These are phyloP conservation scores for Dictyostelium citrinum DNA, from an alignment of 78 protist species.

Conservation along the genomic window DNA sequence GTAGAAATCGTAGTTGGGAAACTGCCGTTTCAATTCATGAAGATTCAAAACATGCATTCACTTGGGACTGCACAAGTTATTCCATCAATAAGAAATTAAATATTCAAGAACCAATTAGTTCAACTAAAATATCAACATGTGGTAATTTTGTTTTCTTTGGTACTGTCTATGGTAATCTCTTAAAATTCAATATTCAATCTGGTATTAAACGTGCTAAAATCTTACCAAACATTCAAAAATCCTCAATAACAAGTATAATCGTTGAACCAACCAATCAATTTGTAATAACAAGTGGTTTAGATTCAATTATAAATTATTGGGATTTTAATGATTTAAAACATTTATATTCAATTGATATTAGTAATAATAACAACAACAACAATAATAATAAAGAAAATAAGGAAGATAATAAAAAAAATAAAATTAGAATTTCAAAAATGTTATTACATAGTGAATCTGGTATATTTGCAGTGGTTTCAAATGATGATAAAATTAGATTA, in stretches of 20 bases:
- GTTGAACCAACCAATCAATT: constrained; percentile 47
- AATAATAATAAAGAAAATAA: background rate
- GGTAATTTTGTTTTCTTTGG: constrained; percentile 84
- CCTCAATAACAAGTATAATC: background rate
- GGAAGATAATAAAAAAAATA: background rate
- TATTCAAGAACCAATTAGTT: background rate
- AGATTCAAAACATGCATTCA: background rate
- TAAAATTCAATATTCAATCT: constrained; percentile 71
- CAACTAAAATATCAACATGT: constrained; percentile 59
- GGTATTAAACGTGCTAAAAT: constrained; percentile 46
- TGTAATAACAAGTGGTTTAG: constrained; percentile 8
- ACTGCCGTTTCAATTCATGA: background rate
- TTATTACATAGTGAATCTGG: constrained; percentile 31
- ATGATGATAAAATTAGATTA: constrained; percentile 53
- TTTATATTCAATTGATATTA: background rate
- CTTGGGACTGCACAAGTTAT: background rate
- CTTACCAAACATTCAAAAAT: background rate
- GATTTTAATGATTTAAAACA: background rate
- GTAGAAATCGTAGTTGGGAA: constrained; percentile 49
- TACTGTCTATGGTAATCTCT: constrained; percentile 8
- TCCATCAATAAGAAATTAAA: background rate
- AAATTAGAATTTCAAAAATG: background rate
- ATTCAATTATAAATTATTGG: constrained; percentile 39
- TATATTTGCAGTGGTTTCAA: constrained; percentile 66
- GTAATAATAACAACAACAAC: background rate